phyloP scores from a whole-genome alignment of 163 green algal genomes.

The Prototheca cutis region DNA sequence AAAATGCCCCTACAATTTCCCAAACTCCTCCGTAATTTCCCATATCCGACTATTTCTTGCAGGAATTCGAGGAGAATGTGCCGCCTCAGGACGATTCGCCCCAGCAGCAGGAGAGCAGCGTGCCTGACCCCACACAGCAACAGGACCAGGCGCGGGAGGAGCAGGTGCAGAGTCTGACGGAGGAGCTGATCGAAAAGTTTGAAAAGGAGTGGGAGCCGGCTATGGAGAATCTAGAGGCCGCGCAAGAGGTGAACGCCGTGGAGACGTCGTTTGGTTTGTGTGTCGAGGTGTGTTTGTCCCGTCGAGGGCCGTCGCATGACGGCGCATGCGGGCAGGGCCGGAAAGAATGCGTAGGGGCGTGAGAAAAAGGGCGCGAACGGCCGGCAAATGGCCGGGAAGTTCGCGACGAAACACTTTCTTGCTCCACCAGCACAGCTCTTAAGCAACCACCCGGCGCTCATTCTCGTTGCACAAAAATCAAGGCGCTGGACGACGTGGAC shows the following conservation, averaged over 20 bases:
- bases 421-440: too few species aligned
- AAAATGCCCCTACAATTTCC: neutral
- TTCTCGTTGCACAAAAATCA: too few species aligned
- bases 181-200: conserved; percentile 67
- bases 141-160: neutral
- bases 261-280: too few species aligned
- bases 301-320: too few species aligned
- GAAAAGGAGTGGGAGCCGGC: conserved; percentile 49
- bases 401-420: too few species aligned
- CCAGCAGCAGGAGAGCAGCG: conserved; percentile 12
- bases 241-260: conserved; percentile 11
- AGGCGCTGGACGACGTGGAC: conserved; percentile 68
- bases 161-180: conserved; percentile 22
- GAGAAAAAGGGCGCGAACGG: too few species aligned
- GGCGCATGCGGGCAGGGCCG: too few species aligned
- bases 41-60: neutral
- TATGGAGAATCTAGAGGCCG: conserved; percentile 61
- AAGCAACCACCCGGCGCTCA: too few species aligned
- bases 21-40: neutral
- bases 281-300: too few species aligned
- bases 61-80: conserved; percentile 63
- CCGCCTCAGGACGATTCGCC: conserved; percentile 22
- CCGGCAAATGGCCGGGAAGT: too few species aligned
- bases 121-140: neutral
- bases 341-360: too few species aligned